phyloP scores from a whole-genome alignment of 2,329 filamentous ascomycete genomes.

The Monilinia laxa region DNA sequence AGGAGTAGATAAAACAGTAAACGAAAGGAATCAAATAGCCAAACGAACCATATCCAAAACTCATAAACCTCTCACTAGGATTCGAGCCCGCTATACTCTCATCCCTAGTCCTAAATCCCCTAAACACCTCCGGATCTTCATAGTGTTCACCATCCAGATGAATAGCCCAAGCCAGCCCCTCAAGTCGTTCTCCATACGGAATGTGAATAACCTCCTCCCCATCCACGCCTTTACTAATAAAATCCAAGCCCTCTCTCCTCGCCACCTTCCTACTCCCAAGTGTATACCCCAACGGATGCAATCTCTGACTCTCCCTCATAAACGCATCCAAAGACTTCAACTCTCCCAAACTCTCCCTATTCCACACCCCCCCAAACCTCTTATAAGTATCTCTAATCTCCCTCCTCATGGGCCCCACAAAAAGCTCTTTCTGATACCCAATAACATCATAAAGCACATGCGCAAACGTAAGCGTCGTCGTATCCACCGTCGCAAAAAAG shows the following conservation, averaged over 20 bases:
- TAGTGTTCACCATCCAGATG: conserved; percentile 13
- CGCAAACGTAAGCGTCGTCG: conserved; percentile 15
- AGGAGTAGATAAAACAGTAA: background rate
- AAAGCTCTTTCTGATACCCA: conserved; percentile 1
- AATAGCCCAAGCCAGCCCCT: conserved; percentile 9
- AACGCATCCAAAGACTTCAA: conserved; percentile 13
- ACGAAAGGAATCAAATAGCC: background rate
- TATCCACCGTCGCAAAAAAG: conserved; percentile 19
- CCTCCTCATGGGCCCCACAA: conserved; percentile 8
- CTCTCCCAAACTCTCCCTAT: conserved; percentile 7
- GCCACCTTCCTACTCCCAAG: conserved; percentile 18
- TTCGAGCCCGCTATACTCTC: conserved; percentile 6
- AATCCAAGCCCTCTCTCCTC: background rate
- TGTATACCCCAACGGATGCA: conserved; percentile 18
- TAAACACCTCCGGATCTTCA: conserved; percentile 9
- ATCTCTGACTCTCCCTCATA: conserved; percentile 19
- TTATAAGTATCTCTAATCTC: conserved; percentile 11
- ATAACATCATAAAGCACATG: conserved; percentile 19
- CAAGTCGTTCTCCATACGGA: conserved; percentile 4
- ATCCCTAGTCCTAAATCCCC: conserved; percentile 11
- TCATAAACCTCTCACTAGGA: conserved; percentile 15
- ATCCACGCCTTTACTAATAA: background rate
- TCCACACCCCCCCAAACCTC: conserved; percentile 11
- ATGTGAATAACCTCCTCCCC: conserved; percentile 5
- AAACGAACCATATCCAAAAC: conserved; percentile 20